phyloP scores from a whole-genome alignment of 805 yeast species.

The Wickerhamiella azymoides region DNA sequence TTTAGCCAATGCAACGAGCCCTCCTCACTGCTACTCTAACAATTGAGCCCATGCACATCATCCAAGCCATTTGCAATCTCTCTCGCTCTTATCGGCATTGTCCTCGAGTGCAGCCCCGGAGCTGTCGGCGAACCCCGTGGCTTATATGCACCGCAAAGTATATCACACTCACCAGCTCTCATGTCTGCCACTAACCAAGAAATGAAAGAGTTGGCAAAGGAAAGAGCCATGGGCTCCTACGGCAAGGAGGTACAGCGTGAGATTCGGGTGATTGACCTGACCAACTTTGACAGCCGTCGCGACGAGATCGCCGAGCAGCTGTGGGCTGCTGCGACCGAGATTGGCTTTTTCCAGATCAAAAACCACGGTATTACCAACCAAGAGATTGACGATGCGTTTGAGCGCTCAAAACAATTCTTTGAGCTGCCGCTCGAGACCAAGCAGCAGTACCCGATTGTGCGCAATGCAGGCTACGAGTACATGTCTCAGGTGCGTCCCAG shows the following conservation, averaged over 20 bases:
- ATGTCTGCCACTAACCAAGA: not conserved
- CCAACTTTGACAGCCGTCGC: slow-evolving; percentile 8
- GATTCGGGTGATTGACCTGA: slow-evolving; percentile 9
- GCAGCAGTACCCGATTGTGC: slow-evolving; percentile 3
- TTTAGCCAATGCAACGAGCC: too few species aligned
- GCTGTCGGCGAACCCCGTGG: not conserved
- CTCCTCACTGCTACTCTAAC: too few species aligned
- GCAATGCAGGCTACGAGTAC: slow-evolving; percentile 14
- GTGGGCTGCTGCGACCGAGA: slow-evolving; percentile 13
- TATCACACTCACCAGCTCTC: not conserved
- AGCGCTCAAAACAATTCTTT: slow-evolving; percentile 9
- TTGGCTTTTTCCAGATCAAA: slow-evolving; percentile 14
- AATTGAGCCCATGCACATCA: too few species aligned
- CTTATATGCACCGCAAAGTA: not conserved
- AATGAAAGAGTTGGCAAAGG: slow-evolving; percentile 3
- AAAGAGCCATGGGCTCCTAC: slow-evolving; percentile 8
- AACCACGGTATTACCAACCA: slow-evolving; percentile 11
- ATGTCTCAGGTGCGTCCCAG: slow-evolving; percentile 13
- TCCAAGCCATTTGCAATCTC: too few species aligned
- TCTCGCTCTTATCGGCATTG: too few species aligned
- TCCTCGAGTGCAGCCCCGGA: not conserved
- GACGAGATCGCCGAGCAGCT: slow-evolving; percentile 10
- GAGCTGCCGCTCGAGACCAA: slow-evolving; percentile 9
- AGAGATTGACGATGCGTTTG: slow-evolving; percentile 10
- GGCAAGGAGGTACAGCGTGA: slow-evolving; percentile 9